A percentile compares a stretch with the other conserved stretches of the same genome.
These are phyloP conservation scores for Pichia deserticola DNA, from an alignment of 805 yeast species.

Conservation along the genomic window DNA sequence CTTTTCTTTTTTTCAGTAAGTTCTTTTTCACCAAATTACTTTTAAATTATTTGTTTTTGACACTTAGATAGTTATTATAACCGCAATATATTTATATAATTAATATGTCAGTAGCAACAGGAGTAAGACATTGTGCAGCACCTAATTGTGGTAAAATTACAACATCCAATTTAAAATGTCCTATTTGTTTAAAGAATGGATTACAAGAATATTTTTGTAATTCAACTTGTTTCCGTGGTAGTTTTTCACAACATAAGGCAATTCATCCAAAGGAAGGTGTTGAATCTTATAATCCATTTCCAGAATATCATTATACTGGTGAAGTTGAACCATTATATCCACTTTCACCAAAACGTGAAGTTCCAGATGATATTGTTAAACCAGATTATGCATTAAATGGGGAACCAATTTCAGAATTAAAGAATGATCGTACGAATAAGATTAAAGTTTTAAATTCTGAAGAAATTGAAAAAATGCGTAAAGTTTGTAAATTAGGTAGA, in stretches of 20 bases:
- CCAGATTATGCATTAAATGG: conserved; percentile 88
- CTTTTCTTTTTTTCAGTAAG: too few species aligned
- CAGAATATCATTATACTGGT: conserved; percentile 70
- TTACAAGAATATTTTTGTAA: conserved; percentile 64
- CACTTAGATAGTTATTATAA: too few species aligned
- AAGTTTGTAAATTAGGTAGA: conserved; percentile 70
- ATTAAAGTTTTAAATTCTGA: conserved; percentile 59
- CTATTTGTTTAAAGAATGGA: conserved; percentile 76
- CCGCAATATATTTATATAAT: not conserved
- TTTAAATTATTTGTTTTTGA: too few species aligned
- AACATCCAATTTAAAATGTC: conserved; percentile 73
- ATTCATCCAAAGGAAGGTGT: conserved; percentile 59
- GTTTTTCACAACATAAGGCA: conserved; percentile 68
- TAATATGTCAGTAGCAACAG: not conserved
- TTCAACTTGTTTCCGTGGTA: conserved; percentile 71
- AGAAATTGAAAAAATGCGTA: conserved; percentile 66
- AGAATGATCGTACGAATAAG: conserved; percentile 58
- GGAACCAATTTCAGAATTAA: conserved; percentile 68
- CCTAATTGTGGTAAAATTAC: conserved; percentile 83
- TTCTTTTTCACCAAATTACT: not conserved
- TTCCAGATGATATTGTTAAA: conserved; percentile 61
- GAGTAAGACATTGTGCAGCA: conserved; percentile 49
- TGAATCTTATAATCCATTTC: conserved; percentile 78
- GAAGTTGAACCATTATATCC: conserved; percentile 74
- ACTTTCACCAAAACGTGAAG: conserved; percentile 56